Evolutionary conservation across 345 rosid genomes (phyloP), one percentile per base, ranked within the genome.

Genomic region (Gossypium longicalyx): DNA sequence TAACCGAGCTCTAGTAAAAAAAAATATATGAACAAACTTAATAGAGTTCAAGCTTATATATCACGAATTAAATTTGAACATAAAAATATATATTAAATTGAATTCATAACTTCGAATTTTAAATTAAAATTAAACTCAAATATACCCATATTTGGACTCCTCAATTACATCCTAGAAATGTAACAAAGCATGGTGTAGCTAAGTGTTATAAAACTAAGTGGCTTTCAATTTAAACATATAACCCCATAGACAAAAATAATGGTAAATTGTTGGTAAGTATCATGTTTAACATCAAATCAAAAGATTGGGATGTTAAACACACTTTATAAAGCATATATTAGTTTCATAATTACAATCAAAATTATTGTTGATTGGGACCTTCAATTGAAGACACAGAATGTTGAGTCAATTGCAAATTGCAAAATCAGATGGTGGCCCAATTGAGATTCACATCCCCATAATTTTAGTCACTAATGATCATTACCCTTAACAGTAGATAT

Each of bases 311-410:
- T 61, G 11, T 61, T 5, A 25, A 60, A 27, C 45, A 15, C 45
- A 34, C 41, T 62, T 62, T 15, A 15, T 4, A 62, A 62, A 62
- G 12, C 17, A 62, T 63, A 38, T 17, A 63, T 63, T 63, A 63
- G 48, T 17, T 38, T 63, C 67, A 63, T 38, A 63, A 38, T 38
- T 63, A 38, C 67, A 16, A 63, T 63, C 48, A 38, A 63, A 38
- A 63, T 38, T 63, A 63, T 63, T 63, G 48, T 38, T n/a, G 48
- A 63, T 34, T 38, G 67, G 7, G 67, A 63, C 67, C 17, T 63
- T 1, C 17, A 63, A 38, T 63, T 38, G 67, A 9, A 63, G 67
- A 63, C 8, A 12, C 48, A 13, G 8, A 38, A 38, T 38, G 67
- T 63, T 63, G 9, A 63, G 15, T 17, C 25, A 11, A 45, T 45